These are phyloP conservation scores for Xylaria intraflava DNA, from an alignment of 495 filamentous ascomycete species.

Conservation along the genomic window DNA sequence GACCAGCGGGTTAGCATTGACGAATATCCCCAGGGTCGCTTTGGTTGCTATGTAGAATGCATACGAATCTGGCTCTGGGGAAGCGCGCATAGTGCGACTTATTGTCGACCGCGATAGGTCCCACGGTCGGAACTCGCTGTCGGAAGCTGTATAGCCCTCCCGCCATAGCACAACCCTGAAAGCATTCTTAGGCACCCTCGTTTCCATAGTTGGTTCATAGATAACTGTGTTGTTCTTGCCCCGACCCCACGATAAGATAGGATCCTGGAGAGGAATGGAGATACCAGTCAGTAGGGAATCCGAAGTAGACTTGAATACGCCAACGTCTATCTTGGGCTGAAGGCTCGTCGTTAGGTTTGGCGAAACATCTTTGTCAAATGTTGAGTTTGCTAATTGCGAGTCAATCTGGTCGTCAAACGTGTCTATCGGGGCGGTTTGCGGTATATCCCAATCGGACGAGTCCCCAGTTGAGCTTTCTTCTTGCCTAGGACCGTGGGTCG, in stretches of 20 bases:
- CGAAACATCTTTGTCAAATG: constrained; percentile 13
- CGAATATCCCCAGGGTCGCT: constrained; percentile 58
- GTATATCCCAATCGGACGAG: neutral
- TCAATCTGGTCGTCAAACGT: constrained; percentile 14
- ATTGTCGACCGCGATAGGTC: constrained; percentile 21
- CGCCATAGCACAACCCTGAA: constrained; percentile 70
- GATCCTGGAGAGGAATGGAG: constrained; percentile 55
- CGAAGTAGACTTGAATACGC: constrained; percentile 30
- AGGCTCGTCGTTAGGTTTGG: constrained; percentile 9
- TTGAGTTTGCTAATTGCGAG: constrained; percentile 15
- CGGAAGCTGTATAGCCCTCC: constrained; percentile 48
- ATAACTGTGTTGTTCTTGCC: constrained; percentile 52
- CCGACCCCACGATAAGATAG: constrained; percentile 71
- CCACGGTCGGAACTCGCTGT: constrained; percentile 35
- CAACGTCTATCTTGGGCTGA: constrained; percentile 17
- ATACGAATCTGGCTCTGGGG: constrained; percentile 44
- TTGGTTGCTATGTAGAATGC: constrained; percentile 72
- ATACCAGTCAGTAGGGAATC: constrained; percentile 47
- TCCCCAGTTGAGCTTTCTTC: neutral
- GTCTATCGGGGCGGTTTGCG: neutral
- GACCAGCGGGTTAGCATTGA: constrained; percentile 60
- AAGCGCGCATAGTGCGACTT: constrained; percentile 19
- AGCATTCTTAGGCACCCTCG: constrained; percentile 71
- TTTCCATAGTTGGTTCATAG: constrained; percentile 53
- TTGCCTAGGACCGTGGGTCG: constrained; percentile 14